A percentile compares a stretch with the other conserved stretches of the same genome.
Conservation (phyloP, 805 yeast species). For the Tetrapisispora arboricola region DNA sequence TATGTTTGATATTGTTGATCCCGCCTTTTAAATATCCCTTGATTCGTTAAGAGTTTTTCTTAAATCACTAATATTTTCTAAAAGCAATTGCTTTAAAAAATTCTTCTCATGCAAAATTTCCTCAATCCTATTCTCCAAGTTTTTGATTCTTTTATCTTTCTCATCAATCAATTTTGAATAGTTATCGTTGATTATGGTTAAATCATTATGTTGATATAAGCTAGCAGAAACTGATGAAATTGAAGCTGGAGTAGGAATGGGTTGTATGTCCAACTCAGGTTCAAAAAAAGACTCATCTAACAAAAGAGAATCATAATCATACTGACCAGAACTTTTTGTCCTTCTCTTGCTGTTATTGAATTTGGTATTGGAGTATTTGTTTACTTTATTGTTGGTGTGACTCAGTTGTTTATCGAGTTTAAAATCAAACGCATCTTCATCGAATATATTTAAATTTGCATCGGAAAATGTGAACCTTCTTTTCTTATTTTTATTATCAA, state of each 20-base stretch:
- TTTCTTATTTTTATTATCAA: neutral
- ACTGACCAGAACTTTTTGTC: neutral
- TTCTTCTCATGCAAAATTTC: slow-evolving; percentile 2
- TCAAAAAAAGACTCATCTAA: neutral
- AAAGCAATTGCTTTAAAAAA: slow-evolving; percentile 1
- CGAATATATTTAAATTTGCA: neutral
- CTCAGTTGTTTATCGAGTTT: neutral
- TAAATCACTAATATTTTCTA: slow-evolving; percentile 3
- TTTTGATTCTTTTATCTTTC: neutral
- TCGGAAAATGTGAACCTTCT: slow-evolving; percentile 1
- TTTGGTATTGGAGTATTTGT: neutral
- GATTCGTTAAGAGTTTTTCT: neutral
- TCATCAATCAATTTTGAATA: slow-evolving; percentile 1
- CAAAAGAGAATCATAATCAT: neutral
- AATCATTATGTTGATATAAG: neutral
- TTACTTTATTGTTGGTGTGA: neutral
- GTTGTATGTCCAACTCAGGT: neutral
- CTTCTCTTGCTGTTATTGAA: neutral
- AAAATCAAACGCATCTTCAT: neutral
- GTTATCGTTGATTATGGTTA: neutral
- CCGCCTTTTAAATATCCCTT: neutral
- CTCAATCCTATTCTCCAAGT: neutral
- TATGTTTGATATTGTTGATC: neutral
- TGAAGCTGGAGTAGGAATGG: neutral
- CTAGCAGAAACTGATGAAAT: neutral